Evolutionary conservation across 495 filamentous ascomycete species (phyloP), one percentile per base, ranked within the genome.

Genomic region (Penicillium bialowiezense): DNA sequence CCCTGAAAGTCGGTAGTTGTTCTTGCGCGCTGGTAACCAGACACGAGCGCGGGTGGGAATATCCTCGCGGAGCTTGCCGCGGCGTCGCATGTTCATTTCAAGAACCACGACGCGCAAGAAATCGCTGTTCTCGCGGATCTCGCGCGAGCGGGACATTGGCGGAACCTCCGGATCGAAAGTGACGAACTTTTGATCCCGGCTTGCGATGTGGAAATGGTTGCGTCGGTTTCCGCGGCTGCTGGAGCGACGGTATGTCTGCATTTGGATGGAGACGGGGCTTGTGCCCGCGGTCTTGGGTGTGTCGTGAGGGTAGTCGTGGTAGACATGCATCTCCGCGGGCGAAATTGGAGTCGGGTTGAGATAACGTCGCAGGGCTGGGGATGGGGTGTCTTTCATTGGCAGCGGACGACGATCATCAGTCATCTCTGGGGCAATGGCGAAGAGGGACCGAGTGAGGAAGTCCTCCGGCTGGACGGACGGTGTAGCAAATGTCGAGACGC

Each of bases 11-110:
- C 52, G 60, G 49, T 52, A 48, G 33, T 44, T 68, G 24, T 51
- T 65, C 51, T 87, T 87, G 59, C 93, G 79, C 17, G 93, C 90
- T 31, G 92, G 92, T n/a, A 98, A 71, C 67, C 88, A 89, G 66
- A 93, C 83, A 50, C 83, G 82, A 32, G 93, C 93, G 41, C 85
- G 80, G 8, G 91, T 89, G 33, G 87, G 86, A n/a, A 82, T 82
- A 38, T 86, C 84, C 38, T 92, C 87, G 56, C 90, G 88, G 48
- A 98, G 72, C 69, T 98, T 97, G 36, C 93, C 93, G 36, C 77
- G 79, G 57, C 89, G 85, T 24, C 91, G 86, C 93, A 98, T 98
- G 50, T 92, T 89, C 87, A 96, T 96, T 70, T 98, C 93, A 59
- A 97, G 77, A 44, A 97, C 92, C 21, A 95, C 89, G 58, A 97